Percentiles rank a stretch among this genome's conserved stretches.
Conservation (phyloP, 176 grass and related monocot genomes). For the Olyra latifolia region DNA sequence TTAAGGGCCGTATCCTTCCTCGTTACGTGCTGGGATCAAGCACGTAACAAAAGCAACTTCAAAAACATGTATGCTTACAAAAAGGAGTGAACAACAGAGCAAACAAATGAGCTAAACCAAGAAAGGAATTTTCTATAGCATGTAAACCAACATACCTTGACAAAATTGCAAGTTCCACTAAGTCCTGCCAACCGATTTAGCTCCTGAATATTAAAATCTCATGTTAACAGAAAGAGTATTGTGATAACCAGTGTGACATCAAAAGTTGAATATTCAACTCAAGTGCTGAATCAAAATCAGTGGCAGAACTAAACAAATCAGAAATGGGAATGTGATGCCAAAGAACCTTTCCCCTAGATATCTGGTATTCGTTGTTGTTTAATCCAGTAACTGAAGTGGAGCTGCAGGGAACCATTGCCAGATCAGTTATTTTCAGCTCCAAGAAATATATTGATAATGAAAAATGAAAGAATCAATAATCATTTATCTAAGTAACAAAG, state of each 20-base stretch:
- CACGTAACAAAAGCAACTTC: no score
- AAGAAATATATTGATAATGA: slow-evolving; percentile 14
- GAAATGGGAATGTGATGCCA: neutral
- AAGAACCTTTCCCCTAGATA: slow-evolving; percentile 87
- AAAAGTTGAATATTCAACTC: slow-evolving; percentile 16
- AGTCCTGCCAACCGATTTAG: slow-evolving; percentile 73
- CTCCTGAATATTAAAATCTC: slow-evolving; percentile 50
- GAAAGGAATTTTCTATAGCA: neutral
- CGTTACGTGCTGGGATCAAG: no score
- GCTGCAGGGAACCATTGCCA: slow-evolving; percentile 52
- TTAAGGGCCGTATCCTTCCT: no score
- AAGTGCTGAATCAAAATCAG: neutral
- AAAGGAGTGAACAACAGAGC: neutral
- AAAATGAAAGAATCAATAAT: neutral
- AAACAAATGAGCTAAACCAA: neutral
- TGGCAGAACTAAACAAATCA: slow-evolving; percentile 15
- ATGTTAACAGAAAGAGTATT: slow-evolving; percentile 27
- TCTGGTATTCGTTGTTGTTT: slow-evolving; percentile 97
- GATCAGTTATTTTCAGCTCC: neutral
- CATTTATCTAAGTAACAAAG: neutral
- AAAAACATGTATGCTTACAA: neutral
- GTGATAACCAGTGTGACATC: neutral
- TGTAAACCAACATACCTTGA: slow-evolving; percentile 62
- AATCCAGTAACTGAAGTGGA: slow-evolving; percentile 88
- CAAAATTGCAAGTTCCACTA: slow-evolving; percentile 72